A percentile compares a stretch with the other conserved stretches of the same genome.
phyloP scores from a whole-genome alignment of 140 eudicot genomes.

The Senecio squalidus region DNA sequence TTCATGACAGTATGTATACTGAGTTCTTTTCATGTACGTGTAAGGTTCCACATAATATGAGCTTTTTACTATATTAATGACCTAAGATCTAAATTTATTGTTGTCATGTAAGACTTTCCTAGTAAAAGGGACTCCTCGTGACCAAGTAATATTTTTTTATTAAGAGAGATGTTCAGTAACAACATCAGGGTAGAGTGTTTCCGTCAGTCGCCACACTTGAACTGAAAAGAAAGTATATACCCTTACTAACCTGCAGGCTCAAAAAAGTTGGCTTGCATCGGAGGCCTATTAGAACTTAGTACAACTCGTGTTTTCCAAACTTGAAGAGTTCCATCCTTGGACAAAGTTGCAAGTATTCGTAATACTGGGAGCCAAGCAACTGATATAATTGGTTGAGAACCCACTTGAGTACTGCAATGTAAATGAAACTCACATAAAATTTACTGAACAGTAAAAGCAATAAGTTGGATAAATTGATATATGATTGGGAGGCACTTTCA shows the following conservation, averaged over 20 bases:
- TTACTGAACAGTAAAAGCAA: neutral
- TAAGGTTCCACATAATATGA: neutral
- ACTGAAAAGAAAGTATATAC: neutral
- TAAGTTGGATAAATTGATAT: neutral
- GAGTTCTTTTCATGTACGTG: neutral
- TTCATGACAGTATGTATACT: neutral
- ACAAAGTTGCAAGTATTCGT: slow-evolving; percentile 78
- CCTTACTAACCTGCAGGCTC: slow-evolving; percentile 88
- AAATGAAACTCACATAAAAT: slow-evolving; percentile 3
- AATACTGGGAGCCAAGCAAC: slow-evolving; percentile 87
- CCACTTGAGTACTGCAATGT: slow-evolving; percentile 81
- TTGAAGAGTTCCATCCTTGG: slow-evolving; percentile 94
- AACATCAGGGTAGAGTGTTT: neutral
- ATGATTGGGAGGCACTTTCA: neutral
- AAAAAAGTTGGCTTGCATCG: slow-evolving; percentile 86
- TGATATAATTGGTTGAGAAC: slow-evolving; percentile 95
- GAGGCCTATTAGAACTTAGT: slow-evolving; percentile 72
- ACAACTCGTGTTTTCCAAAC: slow-evolving; percentile 88
- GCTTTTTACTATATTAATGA: neutral
- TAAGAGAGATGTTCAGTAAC: neutral
- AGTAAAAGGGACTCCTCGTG: neutral
- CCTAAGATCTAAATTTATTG: neutral
- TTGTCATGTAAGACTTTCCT: neutral
- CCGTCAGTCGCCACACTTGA: neutral
- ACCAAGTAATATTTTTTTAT: neutral